A percentile compares a stretch with the other conserved stretches of the same genome.
phyloP scores from a whole-genome alignment of 768 basidiomycete species.

The Boletus barrowsii region DNA sequence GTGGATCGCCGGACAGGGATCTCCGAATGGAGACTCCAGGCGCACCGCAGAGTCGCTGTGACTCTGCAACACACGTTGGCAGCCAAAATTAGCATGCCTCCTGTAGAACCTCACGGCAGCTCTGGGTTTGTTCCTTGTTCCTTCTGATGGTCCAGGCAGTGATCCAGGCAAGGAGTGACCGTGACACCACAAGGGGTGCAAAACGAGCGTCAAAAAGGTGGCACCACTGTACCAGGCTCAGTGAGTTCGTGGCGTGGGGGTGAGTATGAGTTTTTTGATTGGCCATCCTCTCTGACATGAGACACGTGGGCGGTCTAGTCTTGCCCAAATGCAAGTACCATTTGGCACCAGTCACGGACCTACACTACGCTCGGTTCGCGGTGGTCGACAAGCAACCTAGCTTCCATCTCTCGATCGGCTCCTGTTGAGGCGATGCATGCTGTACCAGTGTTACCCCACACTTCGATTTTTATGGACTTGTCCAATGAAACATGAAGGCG shows the following conservation, averaged over 20 bases:
- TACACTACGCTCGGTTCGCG: not conserved
- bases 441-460: slow-evolving; percentile 15
- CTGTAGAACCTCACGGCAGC: not conserved
- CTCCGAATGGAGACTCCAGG: not conserved
- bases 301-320: no score
- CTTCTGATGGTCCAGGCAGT: slow-evolving; percentile 4
- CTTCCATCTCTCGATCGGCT: slow-evolving; percentile 5
- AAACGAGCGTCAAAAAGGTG: no score
- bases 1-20: slow-evolving; percentile 4
- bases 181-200: no score
- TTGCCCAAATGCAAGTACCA: slow-evolving; percentile 60
- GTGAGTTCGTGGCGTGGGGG: slow-evolving; percentile 33
- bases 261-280: slow-evolving; percentile 20
- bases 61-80: not conserved
- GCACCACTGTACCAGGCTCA: not conserved
- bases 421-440: not conserved
- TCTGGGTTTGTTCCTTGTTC: slow-evolving; percentile 1
- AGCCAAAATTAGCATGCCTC: not conserved
- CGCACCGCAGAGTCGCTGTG: not conserved
- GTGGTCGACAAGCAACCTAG: not conserved
- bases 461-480: slow-evolving; percentile 7
- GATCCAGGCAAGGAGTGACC: slow-evolving; percentile 1
- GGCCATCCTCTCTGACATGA: slow-evolving; percentile 52
- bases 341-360: slow-evolving; percentile 50
- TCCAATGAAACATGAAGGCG: slow-evolving; percentile 9